These are phyloP conservation scores for Corinectria fuckeliana DNA, from an alignment of 2,329 filamentous ascomycete genomes.

Conservation along the genomic window DNA sequence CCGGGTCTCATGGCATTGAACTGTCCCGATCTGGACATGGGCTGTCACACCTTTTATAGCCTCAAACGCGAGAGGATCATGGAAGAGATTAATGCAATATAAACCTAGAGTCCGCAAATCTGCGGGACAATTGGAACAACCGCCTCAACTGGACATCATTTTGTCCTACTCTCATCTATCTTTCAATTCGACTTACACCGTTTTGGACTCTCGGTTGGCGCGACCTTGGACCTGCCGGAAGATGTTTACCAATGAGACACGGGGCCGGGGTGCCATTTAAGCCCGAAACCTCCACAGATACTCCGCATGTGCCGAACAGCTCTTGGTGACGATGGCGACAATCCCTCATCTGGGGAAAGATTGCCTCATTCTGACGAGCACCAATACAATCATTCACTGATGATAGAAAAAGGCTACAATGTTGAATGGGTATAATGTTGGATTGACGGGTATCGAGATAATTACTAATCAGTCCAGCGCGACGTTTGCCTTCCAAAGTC, in stretches of 20 bases:
- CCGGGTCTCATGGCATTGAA: not conserved
- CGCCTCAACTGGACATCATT: not conserved
- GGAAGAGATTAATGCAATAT: not conserved
- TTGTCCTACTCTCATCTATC: not conserved
- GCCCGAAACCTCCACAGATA: not conserved
- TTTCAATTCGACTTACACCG: not conserved
- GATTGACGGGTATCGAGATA: conserved; percentile 41
- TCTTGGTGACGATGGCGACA: not conserved
- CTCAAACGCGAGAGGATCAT: not conserved
- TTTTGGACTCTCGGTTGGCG: not conserved
- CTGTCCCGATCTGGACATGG: not conserved
- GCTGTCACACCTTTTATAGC: not conserved
- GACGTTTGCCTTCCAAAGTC: conserved; percentile 33
- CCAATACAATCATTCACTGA: not conserved
- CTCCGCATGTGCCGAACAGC: conserved; percentile 4
- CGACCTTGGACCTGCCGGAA: not conserved
- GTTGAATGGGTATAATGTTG: conserved; percentile 26
- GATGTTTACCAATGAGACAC: conserved; percentile 2
- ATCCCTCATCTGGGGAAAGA: not conserved
- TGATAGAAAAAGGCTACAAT: not conserved
- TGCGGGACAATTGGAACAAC: not conserved
- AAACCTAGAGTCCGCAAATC: not conserved
- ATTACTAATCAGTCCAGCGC: conserved; percentile 38
- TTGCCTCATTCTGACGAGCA: not conserved
- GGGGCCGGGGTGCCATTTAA: not conserved